Conservation (phyloP, 805 yeast genomes). For the Candida golubevii region DNA sequence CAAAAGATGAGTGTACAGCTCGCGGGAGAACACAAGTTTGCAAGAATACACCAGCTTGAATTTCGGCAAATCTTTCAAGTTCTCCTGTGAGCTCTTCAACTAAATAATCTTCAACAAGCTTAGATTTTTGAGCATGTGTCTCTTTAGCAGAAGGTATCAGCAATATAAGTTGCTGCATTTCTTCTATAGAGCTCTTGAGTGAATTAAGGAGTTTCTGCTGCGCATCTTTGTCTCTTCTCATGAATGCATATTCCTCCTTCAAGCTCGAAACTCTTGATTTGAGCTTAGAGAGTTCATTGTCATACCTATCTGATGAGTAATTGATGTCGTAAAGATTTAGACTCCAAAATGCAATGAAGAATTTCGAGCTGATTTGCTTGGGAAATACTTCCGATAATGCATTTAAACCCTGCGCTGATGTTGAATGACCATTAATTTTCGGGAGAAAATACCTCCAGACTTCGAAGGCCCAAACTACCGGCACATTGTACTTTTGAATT, state of each 20-base stretch:
- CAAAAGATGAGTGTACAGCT: slow-evolving; percentile 71
- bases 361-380: slow-evolving; percentile 13
- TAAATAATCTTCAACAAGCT: slow-evolving; percentile 27
- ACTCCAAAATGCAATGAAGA: slow-evolving; percentile 60
- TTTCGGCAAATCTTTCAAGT: slow-evolving; percentile 5
- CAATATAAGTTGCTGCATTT: slow-evolving; percentile 23
- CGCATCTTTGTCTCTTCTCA: slow-evolving; percentile 23
- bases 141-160: slow-evolving; percentile 36
- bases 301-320: slow-evolving; percentile 48
- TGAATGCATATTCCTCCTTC: slow-evolving; percentile 29
- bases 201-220: slow-evolving; percentile 18
- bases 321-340: slow-evolving; percentile 67
- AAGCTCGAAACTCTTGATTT: slow-evolving; percentile 31
- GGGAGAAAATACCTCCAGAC: slow-evolving; percentile 60
- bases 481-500: slow-evolving; percentile 39
- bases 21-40: slow-evolving; percentile 73
- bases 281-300: slow-evolving; percentile 40
- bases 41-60: slow-evolving; percentile 33
- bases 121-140: slow-evolving; percentile 42
- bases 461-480: slow-evolving; percentile 67
- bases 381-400: slow-evolving; percentile 10
- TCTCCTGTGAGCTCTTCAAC: slow-evolving; percentile 37
- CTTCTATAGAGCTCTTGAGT: slow-evolving; percentile 21
- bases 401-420: slow-evolving; percentile 2
- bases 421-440: slow-evolving; percentile 17